Evolutionary conservation across 2,329 filamentous ascomycete genomes (phyloP).

Genomic region (Sclerotinia subarctica): DNA sequence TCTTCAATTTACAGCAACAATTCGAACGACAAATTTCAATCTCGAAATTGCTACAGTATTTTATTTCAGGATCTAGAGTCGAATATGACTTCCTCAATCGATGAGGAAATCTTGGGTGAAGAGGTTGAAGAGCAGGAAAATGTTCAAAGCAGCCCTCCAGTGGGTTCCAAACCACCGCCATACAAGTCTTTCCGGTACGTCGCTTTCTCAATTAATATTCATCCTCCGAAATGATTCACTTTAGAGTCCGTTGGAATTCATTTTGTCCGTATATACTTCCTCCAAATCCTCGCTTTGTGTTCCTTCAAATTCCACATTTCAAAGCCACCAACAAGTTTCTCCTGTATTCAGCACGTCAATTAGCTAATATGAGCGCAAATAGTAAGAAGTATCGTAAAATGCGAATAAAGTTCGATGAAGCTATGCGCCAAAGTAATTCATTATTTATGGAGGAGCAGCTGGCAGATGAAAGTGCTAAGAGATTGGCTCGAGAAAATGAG

Average conservation of each 20-base stretch:
- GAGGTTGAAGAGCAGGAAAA: conserved; percentile 10
- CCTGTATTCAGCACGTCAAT: background rate
- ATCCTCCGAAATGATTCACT: background rate
- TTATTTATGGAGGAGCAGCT: conserved; percentile 79
- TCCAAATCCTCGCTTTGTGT: background rate
- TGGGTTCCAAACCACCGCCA: background rate
- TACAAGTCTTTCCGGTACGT: conserved; percentile 9
- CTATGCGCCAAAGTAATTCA: conserved; percentile 76
- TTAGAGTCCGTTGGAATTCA: background rate
- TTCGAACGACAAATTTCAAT: background rate
- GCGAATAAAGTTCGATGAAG: conserved; percentile 72
- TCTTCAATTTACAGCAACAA: background rate
- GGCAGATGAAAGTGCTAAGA: conserved; percentile 74
- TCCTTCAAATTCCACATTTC: background rate
- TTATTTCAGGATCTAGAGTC: background rate
- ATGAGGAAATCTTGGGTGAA: conserved; percentile 17
- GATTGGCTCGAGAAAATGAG: conserved; percentile 91
- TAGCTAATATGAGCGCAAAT: conserved; percentile 50
- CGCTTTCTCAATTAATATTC: background rate
- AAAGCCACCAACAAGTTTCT: background rate
- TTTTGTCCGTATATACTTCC: background rate
- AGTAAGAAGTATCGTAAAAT: conserved; percentile 97
- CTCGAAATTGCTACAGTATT: background rate
- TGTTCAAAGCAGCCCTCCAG: conserved; percentile 3
- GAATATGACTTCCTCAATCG: conserved; percentile 12